Evolutionary conservation across 2,329 filamentous ascomycete species (phyloP), one percentile per base, ranked within the genome.

Genomic region (Cladosporium sp.): DNA sequence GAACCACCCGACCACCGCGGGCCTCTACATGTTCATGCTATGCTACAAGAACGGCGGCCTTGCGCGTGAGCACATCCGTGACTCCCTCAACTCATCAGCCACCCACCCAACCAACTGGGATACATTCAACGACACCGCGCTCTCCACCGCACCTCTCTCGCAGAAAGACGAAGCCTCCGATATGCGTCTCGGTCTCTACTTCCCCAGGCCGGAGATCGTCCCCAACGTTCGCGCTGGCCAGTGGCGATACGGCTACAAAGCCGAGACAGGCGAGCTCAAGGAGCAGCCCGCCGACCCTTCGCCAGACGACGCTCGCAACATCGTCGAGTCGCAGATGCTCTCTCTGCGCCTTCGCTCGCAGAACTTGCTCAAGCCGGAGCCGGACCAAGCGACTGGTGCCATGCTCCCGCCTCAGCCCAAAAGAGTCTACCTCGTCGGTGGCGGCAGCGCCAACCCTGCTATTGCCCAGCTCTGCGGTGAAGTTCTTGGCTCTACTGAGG

Each of bases 21-120:
- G 91, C 1, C 86, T 97, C 67, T 97, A 96, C 85, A 98, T 99
- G 95, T 98, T 99, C 80, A 99, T 99, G 95, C 88, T 99, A 41
- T 99, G 95, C 85, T 99, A 98, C 84, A 98, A 98, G 81, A 99
- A 99, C 80, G 95, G 95, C 71, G 93, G 93, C 2, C 87, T 98
- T 1, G 94, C 95, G 1, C 90, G 95, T 54, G 95, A 99, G 77
- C 89, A 91, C 73, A 87, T 98, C 68, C 90, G 95, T 64, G 92
- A 99, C 75, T 84, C 87, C 0, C 87, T 98, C 62, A 90, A 92
- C 68, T 73, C 77, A 49, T 78, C 81, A 26, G 79, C 80, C 30
- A 77, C 82, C 11, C 34, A 66, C 58, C 36, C 58, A 18, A 71
- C 78, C 4, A 82, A 84, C 12, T 99, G 95, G 95, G 86, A 87